phyloP scores from a whole-genome alignment of 768 basidiomycete species.

The Tylopilus sp. region DNA sequence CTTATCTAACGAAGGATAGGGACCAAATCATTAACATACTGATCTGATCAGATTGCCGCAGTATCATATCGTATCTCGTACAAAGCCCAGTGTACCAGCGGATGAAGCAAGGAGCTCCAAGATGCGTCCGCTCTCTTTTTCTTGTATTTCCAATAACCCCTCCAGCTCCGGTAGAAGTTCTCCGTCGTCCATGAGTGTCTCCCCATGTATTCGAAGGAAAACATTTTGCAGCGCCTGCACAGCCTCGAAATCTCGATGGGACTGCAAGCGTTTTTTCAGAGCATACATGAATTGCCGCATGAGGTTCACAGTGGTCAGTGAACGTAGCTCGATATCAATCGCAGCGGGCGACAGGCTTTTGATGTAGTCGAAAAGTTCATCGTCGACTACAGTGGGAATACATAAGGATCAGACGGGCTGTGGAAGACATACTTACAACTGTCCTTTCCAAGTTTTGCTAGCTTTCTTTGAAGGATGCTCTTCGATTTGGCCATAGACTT shows the following conservation, averaged over 20 bases:
- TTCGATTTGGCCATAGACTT: conserved; percentile 49
- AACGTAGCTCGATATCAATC: conserved; percentile 86
- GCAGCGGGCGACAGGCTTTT: conserved; percentile 89
- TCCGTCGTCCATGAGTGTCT: conserved; percentile 66
- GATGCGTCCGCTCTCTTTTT: conserved; percentile 74
- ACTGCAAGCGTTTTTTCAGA: conserved; percentile 65
- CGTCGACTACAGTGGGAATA: conserved; percentile 47
- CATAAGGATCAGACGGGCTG: conserved; percentile 2
- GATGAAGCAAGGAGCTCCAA: conserved; percentile 71
- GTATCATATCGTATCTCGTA: conserved; percentile 57
- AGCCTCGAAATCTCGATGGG: conserved; percentile 91
- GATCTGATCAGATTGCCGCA: background rate
- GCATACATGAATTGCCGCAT: conserved; percentile 71
- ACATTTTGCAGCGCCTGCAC: conserved; percentile 85
- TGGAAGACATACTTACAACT: conserved; percentile 56
- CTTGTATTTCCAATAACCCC: conserved; percentile 60
- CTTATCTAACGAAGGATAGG: conserved; percentile 22
- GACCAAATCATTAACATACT: background rate
- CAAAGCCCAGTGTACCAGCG: conserved; percentile 72
- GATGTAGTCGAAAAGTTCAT: conserved; percentile 76
- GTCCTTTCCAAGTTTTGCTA: conserved; percentile 53
- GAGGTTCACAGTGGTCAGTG: conserved; percentile 60
- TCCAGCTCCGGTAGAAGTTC: conserved; percentile 62
- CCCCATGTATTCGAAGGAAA: conserved; percentile 82
- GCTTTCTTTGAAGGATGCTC: conserved; percentile 68